These are phyloP conservation scores for Coemansia sp. DNA, from an alignment of 192 early-diverging fungal genomes.

Conservation along the genomic window DNA sequence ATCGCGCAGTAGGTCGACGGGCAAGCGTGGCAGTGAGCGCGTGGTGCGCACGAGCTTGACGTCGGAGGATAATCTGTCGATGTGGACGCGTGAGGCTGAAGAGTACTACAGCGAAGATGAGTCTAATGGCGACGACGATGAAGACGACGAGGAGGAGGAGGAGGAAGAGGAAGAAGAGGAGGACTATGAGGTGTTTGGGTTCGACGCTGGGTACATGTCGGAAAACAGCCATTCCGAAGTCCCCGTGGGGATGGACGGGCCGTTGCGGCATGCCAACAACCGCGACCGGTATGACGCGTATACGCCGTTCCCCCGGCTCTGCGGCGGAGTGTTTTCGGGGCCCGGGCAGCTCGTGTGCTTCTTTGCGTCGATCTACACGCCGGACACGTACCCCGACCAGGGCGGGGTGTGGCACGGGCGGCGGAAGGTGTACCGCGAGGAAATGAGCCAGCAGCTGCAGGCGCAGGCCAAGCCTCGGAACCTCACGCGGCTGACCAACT, in stretches of 20 bases:
- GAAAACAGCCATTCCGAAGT: slow-evolving; percentile 22
- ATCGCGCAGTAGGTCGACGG: not conserved
- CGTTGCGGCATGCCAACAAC: slow-evolving; percentile 27
- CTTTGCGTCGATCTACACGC: slow-evolving; percentile 46
- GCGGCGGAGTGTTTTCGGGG: slow-evolving; percentile 52
- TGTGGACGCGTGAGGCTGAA: slow-evolving; percentile 1
- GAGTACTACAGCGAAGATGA: not conserved
- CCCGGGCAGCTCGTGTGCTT: slow-evolving; percentile 49
- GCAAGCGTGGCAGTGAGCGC: not conserved
- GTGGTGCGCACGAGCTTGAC: slow-evolving; percentile 8
- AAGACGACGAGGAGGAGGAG: not conserved
- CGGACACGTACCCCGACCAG: slow-evolving; percentile 35
- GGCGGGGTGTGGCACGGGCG: slow-evolving; percentile 4
- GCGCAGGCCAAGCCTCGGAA: slow-evolving; percentile 40
- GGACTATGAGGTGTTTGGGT: slow-evolving; percentile 11
- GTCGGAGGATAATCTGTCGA: slow-evolving; percentile 23
- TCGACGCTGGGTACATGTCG: slow-evolving; percentile 21
- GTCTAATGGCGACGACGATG: not conserved
- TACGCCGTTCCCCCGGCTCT: slow-evolving; percentile 53
- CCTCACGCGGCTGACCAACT: slow-evolving; percentile 24
- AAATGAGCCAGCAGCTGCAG: slow-evolving; percentile 44
- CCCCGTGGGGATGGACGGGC: slow-evolving; percentile 20
- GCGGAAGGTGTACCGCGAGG: slow-evolving; percentile 26
- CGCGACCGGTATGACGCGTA: slow-evolving; percentile 40
- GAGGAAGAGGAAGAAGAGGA: slow-evolving; percentile 5